phyloP scores from a whole-genome alignment of 441 rosid genomes.

The Gossypium laxum region DNA sequence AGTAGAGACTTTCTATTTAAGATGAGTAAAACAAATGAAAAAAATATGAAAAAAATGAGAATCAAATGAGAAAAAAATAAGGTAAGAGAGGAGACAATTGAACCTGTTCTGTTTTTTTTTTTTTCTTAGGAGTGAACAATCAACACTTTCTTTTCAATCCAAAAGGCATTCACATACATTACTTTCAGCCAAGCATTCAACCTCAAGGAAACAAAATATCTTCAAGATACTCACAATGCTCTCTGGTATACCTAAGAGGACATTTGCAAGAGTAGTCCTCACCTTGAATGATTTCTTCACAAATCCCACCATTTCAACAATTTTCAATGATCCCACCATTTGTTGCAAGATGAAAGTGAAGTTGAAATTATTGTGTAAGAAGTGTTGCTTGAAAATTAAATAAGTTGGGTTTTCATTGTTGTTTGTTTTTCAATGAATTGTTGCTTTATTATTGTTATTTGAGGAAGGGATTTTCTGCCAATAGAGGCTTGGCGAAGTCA shows the following conservation, averaged over 20 bases:
- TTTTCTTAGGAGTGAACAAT: conserved; percentile 14
- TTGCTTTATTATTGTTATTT: neutral
- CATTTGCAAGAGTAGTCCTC: conserved; percentile 17
- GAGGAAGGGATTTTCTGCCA: neutral
- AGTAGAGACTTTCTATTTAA: too few relatives aligned
- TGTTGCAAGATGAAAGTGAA: conserved; percentile 18
- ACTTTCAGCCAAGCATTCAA: conserved; percentile 13
- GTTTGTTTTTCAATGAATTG: neutral
- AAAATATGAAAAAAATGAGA: too few relatives aligned
- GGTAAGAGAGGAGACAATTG: neutral
- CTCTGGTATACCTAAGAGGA: conserved; percentile 10
- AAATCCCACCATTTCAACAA: conserved; percentile 19
- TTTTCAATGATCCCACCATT: neutral
- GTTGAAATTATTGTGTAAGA: neutral
- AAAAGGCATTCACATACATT: neutral
- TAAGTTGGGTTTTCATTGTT: neutral
- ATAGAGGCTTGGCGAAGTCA: neutral
- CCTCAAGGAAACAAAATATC: conserved; percentile 14
- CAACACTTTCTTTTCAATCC: conserved; percentile 16
- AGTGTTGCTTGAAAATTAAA: neutral
- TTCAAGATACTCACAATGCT: conserved; percentile 12
- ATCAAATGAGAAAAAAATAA: neutral
- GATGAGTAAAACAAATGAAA: too few relatives aligned
- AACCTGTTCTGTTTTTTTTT: neutral
- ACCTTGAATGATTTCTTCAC: conserved; percentile 21